phyloP scores from a whole-genome alignment of 169 alveolate species.

The Ichthyophthirius multifiliis region DNA sequence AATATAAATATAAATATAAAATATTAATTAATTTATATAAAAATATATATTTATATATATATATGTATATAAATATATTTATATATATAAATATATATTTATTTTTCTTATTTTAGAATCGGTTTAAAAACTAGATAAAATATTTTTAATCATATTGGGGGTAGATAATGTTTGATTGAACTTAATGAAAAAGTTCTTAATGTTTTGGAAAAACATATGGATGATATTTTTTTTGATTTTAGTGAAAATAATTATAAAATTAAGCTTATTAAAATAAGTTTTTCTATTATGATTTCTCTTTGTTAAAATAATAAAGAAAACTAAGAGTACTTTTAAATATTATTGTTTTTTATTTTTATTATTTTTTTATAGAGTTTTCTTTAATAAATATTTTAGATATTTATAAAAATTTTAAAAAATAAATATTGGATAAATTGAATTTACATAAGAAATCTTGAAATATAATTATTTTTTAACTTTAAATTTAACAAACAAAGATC shows the following conservation, averaged over 20 bases:
- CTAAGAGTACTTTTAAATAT: background rate
- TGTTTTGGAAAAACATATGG: background rate
- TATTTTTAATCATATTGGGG: background rate
- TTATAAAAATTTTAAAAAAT: background rate
- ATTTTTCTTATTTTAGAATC: background rate
- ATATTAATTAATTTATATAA: background rate
- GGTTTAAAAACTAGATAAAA: background rate
- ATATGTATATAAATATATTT: too few relatives aligned
- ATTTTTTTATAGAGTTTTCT: background rate
- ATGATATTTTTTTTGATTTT: too few relatives aligned
- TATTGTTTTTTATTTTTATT: background rate
- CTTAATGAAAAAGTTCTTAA: background rate
- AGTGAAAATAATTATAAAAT: background rate
- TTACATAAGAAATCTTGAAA: background rate
- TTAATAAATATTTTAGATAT: background rate
- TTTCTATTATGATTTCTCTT: background rate
- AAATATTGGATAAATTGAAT: slow-evolving; percentile 4
- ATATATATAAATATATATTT: too few relatives aligned
- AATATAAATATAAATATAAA: background rate
- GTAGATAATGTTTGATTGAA: background rate
- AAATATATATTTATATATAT: background rate
- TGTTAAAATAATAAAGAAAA: background rate
- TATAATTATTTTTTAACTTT: background rate
- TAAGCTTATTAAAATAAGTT: background rate
- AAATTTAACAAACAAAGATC: background rate